Evolutionary conservation across 2,329 filamentous ascomycete species (phyloP), one percentile per base, ranked within the genome.

Genomic region (Penicillium sp.): DNA sequence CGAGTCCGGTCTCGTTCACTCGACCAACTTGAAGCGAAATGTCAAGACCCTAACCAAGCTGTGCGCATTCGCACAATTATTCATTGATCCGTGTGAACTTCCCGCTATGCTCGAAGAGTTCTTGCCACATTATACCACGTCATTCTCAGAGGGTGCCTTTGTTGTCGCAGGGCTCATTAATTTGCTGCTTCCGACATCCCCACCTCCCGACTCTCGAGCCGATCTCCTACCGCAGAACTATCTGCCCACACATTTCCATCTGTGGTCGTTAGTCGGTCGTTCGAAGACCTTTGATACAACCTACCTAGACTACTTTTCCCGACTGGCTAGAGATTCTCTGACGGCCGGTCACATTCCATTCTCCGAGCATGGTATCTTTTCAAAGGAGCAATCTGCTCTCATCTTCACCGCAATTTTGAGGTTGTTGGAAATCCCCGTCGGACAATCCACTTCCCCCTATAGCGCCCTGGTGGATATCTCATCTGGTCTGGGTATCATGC

Each of bases 391-490:
- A 74, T 94, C 92, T 0, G 88, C 93, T 55, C 81, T 95, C 54
- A 89, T 99, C 63, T 97, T 97, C 72, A 97, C 94, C 0, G 88
- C 94, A 9, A 85, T 97, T 53, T 76, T 99, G 53, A 84, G 95
- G 45, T 74, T 99, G 51, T 86, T 96, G 13, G 93, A 97, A 70
- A 99, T 99, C 51, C 94, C 94, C 2, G 94, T 99, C 11, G 93
- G 94, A 2, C 94, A 99, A 75, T 89, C 94, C 3, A 95, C 90
- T 42, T 97, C 93, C 1, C 90, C 94, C 0, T 99, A 99, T 69
- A 90, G 89, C 65, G 76, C 75, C 0, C 80, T 87, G 5, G 84
- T 97, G 4, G 94, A 99, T 71, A 84, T 91, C 36, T 85, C 88
- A 10, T 86, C 90, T 7, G 94, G 94, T 0, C 78, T 95, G 51